These are phyloP conservation scores for Kingdonia uniflora DNA, from an alignment of 164 flowering plant genomes.

Conservation along the genomic window DNA sequence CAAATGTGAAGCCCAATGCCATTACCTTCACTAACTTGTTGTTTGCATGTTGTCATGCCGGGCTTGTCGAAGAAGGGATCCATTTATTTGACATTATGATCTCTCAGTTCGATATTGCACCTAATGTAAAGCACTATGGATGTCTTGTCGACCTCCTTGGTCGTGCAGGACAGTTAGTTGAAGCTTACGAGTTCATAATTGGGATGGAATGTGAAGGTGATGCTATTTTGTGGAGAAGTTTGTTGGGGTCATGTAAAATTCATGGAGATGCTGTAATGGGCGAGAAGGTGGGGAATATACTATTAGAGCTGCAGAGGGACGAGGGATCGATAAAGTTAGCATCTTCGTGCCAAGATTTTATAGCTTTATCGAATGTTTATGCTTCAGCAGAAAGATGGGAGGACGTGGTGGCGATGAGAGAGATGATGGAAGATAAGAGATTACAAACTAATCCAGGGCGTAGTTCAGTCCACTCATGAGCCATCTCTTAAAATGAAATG, in stretches of 20 bases:
- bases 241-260: conserved; percentile 35
- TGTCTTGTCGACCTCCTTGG: conserved; percentile 66
- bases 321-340: too few species aligned
- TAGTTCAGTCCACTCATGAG: conserved; percentile 18
- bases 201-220: conserved; percentile 30
- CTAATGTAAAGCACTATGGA: conserved; percentile 47
- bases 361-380: conserved; percentile 49
- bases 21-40: conserved; percentile 49
- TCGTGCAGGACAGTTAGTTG: conserved; percentile 36
- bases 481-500: too few species aligned
- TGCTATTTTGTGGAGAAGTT: conserved; percentile 34
- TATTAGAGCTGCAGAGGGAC: conserved; percentile 17
- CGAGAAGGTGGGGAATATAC: conserved; percentile 43
- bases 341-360: conserved; percentile 26
- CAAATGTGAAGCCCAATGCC: conserved; percentile 33
- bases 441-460: conserved; percentile 31
- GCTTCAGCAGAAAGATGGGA: conserved; percentile 47
- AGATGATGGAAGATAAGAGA: conserved; percentile 29
- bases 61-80: conserved; percentile 50
- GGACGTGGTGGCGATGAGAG: conserved; percentile 35
- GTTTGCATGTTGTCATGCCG: conserved; percentile 51
- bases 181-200: conserved; percentile 34
- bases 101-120: conserved; percentile 22
- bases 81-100: conserved; percentile 35
- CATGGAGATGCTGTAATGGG: conserved; percentile 40